Evolutionary conservation across 2,329 filamentous ascomycete species (phyloP), one percentile per base, ranked within the genome.

Genomic region (Aphanoascus verrucosus): DNA sequence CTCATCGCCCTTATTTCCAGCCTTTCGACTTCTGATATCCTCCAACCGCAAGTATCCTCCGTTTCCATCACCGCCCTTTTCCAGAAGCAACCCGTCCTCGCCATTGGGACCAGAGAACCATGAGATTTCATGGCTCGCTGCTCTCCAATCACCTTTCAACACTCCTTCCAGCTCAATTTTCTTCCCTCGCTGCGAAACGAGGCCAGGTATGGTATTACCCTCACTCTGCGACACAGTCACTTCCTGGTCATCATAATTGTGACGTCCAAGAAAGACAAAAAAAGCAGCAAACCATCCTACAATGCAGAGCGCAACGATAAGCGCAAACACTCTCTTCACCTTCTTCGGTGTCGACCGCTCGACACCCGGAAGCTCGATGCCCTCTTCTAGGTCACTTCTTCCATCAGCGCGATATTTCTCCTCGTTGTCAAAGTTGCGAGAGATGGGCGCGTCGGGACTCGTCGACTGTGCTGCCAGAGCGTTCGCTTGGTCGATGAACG

Each of bases 31-130:
- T 54, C 83, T 81, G 51, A 98, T 84, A 67, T 97, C 88, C 65
- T 95, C 86, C 0, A 96, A 87, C 1, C 93, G 80, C 52, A 98
- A 72, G 62, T 85, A 97, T 55, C 77, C 81, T 0, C 67, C 63
- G 20, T 52, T 35, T 5, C 19, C 37, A 0, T 76, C 79, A 49
- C 77, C 82, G 23, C 66, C 66, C 62, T 80, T 77, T 68, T 95
- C 86, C 17, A 98, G 78, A 59, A 98, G 69, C 55, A 97, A 68
- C 1, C 93, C 93, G 65, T 98, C 93, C 59, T 75, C 70, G 8
- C 70, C 72, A 49, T 71, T 63, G n/a, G 73, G 66, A 1, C 73
- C 73, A 1, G 69, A 66, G 56, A 74, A 72, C 74, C 74, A 76
- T 1, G 71, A 68, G 44, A 76, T 70, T 1, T 63, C 64, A 57